A percentile compares a stretch with the other conserved stretches of the same genome.
Evolutionary conservation across 176 grass and related monocot genomes (phyloP).

Genomic region (Phyllostachys edulis): DNA sequence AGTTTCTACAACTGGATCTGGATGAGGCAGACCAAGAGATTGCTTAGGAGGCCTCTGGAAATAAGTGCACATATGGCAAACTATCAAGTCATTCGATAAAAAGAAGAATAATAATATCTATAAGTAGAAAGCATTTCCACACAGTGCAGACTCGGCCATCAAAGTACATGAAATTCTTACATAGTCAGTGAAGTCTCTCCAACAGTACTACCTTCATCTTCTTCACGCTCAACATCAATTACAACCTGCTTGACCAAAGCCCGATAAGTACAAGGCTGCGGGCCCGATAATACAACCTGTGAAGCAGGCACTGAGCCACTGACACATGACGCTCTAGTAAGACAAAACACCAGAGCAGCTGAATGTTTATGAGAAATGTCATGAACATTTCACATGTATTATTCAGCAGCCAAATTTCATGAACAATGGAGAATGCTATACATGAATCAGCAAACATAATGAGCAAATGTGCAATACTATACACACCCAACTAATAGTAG

Average conservation of each 20-base stretch:
- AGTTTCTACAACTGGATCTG: slow-evolving; percentile 97
- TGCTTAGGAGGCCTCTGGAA: slow-evolving; percentile 80
- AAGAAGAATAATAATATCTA: background rate
- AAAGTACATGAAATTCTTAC: slow-evolving; percentile 52
- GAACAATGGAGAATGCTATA: background rate
- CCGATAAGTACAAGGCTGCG: background rate
- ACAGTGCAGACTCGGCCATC: background rate
- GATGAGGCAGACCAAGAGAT: slow-evolving; percentile 74
- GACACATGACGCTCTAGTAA: background rate
- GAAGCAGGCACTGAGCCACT: slow-evolving; percentile 15
- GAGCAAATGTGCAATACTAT: background rate
- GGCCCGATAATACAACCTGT: background rate
- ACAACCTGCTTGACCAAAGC: slow-evolving; percentile 85
- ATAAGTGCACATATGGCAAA: slow-evolving; percentile 31
- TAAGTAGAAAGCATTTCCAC: slow-evolving; percentile 10
- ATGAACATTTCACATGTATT: background rate
- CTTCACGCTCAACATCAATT: slow-evolving; percentile 93
- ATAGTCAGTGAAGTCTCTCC: slow-evolving; percentile 97
- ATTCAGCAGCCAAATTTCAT: background rate
- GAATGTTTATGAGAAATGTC: slow-evolving; percentile 3
- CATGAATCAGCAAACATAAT: background rate
- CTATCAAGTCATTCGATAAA: slow-evolving; percentile 20
- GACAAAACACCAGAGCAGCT: slow-evolving; percentile 7
- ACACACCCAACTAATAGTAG: background rate
- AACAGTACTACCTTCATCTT: slow-evolving; percentile 87